phyloP scores from a whole-genome alignment of 108 stramenopile genomes.

The Nitzschia inconspicua region DNA sequence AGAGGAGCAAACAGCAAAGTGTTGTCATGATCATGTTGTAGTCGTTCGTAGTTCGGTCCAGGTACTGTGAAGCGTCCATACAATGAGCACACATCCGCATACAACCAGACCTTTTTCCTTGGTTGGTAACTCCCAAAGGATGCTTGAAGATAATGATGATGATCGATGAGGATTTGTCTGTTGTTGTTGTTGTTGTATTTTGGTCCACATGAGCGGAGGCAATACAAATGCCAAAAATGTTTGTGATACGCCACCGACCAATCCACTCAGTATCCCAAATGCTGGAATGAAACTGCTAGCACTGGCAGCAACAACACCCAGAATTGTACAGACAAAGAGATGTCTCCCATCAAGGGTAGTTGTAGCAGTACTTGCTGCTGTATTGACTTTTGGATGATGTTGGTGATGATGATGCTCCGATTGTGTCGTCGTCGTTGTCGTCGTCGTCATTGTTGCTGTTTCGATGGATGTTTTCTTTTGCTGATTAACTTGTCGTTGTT shows the following conservation, averaged over 20 bases:
- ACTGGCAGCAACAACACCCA: conserved; percentile 20
- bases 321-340: neutral
- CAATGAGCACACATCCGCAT: conserved; percentile 15
- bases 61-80: conserved; percentile 21
- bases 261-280: conserved; percentile 25
- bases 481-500: neutral
- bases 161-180: neutral
- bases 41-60: conserved; percentile 21
- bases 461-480: neutral
- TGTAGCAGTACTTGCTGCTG: neutral
- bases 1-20: too few species aligned
- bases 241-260: conserved; percentile 37
- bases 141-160: neutral
- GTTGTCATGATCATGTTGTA: too few species aligned
- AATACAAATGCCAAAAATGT: conserved; percentile 33
- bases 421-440: neutral
- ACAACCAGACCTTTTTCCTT: conserved; percentile 7
- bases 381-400: neutral
- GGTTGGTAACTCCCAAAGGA: neutral
- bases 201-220: conserved; percentile 24
- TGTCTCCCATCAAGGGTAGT: conserved; percentile 1
- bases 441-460: neutral
- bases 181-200: neutral
- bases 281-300: conserved; percentile 20
- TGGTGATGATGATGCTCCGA: neutral